Evolutionary conservation across 805 yeast genomes (phyloP).

Genomic region (Kluyveromyces starmeri): DNA sequence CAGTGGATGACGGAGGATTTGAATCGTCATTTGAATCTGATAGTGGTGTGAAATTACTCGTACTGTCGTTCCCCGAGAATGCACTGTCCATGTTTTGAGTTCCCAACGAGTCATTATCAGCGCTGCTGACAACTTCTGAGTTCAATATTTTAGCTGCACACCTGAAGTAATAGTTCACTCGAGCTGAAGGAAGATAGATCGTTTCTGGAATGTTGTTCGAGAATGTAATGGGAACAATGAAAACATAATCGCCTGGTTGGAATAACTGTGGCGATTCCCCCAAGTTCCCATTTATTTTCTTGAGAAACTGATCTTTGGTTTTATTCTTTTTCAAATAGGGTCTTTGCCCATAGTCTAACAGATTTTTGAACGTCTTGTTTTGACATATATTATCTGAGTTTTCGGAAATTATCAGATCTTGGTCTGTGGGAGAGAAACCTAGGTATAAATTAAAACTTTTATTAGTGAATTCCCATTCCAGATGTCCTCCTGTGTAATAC

Average conservation of each 20-base stretch:
- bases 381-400: conserved; percentile 8
- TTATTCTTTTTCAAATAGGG: conserved; percentile 15
- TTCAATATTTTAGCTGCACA: conserved; percentile 13
- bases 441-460: conserved; percentile 38
- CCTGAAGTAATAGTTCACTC: conserved; percentile 17
- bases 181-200: conserved; percentile 30
- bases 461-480: conserved; percentile 38
- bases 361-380: conserved; percentile 16
- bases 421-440: conserved; percentile 13
- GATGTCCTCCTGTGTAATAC: conserved; percentile 38
- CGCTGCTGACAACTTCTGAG: not conserved
- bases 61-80: not conserved
- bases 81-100: not conserved
- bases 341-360: conserved; percentile 7
- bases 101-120: not conserved
- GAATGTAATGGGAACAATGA: conserved; percentile 52
- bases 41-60: not conserved
- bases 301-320: conserved; percentile 10
- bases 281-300: conserved; percentile 4
- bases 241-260: conserved; percentile 64
- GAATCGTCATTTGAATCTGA: conserved; percentile 7
- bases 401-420: conserved; percentile 18
- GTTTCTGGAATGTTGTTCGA: conserved; percentile 60
- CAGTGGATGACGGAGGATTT: conserved; percentile 3
- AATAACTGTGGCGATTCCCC: conserved; percentile 10